Percentiles rank a stretch among this genome's conserved stretches.
These are phyloP conservation scores for Telfairia occidentalis DNA, from an alignment of 331 rosid species.

Conservation along the genomic window DNA sequence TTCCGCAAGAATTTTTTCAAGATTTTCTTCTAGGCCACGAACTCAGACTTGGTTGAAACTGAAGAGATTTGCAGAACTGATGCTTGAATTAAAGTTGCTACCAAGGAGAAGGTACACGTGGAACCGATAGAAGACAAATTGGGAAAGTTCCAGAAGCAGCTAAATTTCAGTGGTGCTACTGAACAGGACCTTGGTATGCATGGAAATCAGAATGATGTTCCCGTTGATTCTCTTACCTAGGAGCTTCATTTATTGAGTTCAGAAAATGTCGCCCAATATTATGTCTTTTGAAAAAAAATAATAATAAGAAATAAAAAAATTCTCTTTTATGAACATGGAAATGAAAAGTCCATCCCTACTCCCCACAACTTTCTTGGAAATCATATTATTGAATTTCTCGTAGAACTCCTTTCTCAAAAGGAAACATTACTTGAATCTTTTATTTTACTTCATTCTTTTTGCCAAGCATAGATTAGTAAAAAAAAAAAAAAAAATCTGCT, in stretches of 20 bases:
- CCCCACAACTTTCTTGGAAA: neutral
- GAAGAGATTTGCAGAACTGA: slow-evolving; percentile 60
- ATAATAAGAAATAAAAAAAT: slow-evolving; percentile 4
- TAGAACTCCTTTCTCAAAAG: neutral
- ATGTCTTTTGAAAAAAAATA: neutral
- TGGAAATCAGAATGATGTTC: slow-evolving; percentile 18
- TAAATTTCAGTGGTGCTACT: slow-evolving; percentile 24
- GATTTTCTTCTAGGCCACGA: slow-evolving; percentile 44
- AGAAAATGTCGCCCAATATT: slow-evolving; percentile 38
- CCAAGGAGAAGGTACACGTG: slow-evolving; percentile 53
- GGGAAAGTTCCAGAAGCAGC: slow-evolving; percentile 39
- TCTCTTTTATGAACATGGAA: neutral
- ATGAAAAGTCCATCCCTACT: neutral
- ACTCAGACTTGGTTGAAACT: slow-evolving; percentile 40
- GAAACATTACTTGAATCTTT: neutral
- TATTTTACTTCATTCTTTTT: neutral
- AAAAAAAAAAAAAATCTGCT: neutral
- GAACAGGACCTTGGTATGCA: slow-evolving; percentile 27
- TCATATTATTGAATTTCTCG: neutral
- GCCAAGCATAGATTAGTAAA: neutral
- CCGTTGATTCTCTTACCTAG: slow-evolving; percentile 21
- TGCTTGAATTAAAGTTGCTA: slow-evolving; percentile 44
- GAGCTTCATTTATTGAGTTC: slow-evolving; percentile 54
- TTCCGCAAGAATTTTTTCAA: slow-evolving; percentile 33
- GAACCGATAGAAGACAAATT: slow-evolving; percentile 54